Percentiles rank a stretch among this genome's conserved stretches.
Conservation (phyloP, 2,329 filamentous ascomycete genomes). For the Beauveria rudraprayagi region DNA sequence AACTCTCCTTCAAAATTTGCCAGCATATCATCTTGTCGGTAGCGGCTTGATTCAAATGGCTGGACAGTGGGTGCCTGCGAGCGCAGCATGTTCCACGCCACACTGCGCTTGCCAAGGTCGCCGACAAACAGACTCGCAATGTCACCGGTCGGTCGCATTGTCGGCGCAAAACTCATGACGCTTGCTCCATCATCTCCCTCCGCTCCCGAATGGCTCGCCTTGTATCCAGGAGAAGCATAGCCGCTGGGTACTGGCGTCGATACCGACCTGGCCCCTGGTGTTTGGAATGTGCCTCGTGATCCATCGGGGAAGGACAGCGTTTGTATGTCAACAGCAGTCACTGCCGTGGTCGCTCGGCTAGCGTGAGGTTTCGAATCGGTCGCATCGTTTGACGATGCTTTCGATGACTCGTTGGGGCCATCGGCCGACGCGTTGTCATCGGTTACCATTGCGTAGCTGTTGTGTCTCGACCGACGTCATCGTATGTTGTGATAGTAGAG, state of each 20-base stretch:
- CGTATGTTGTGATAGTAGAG: slow-evolving; percentile 17
- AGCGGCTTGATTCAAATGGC: slow-evolving; percentile 49
- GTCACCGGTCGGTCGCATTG: slow-evolving; percentile 56
- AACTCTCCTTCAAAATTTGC: slow-evolving; percentile 70
- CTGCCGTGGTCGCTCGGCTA: slow-evolving; percentile 71
- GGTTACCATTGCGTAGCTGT: slow-evolving; percentile 11
- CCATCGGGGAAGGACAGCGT: slow-evolving; percentile 66
- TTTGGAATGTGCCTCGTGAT: slow-evolving; percentile 55
- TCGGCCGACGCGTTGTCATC: slow-evolving; percentile 27
- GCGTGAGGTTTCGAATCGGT: slow-evolving; percentile 35
- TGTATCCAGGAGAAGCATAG: slow-evolving; percentile 29
- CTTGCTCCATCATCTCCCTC: slow-evolving; percentile 58
- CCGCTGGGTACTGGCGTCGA: slow-evolving; percentile 33
- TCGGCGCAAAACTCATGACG: slow-evolving; percentile 58
- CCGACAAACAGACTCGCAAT: slow-evolving; percentile 75
- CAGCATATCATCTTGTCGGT: slow-evolving; percentile 44
- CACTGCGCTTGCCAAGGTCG: slow-evolving; percentile 56
- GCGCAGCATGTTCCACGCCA: slow-evolving; percentile 60
- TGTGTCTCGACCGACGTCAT: slow-evolving; percentile 3
- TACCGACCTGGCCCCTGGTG: slow-evolving; percentile 25
- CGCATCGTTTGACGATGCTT: slow-evolving; percentile 30
- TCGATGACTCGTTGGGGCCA: slow-evolving; percentile 45
- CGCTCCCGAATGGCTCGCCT: slow-evolving; percentile 26
- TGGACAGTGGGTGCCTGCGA: slow-evolving; percentile 52
- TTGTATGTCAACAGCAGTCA: slow-evolving; percentile 75